Base-by-base conservation (phyloP, 371 early-diverging fungal species). In the Actinomortierella ambigua region DNA sequence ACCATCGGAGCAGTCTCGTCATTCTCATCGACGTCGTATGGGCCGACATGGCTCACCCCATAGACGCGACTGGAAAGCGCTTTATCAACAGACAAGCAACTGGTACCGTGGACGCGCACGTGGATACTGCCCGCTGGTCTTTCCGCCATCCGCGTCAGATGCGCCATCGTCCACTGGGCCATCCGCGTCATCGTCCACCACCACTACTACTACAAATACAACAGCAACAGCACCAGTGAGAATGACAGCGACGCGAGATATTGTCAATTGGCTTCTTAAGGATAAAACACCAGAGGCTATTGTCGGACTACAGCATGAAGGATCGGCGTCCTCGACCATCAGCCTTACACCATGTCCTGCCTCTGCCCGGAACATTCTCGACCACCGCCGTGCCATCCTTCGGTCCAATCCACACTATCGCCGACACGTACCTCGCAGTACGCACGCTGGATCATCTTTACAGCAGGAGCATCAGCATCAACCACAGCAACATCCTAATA, bases 381-480 rank as follows among this genome's bases (percentile, higher is more conserved):
- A 34, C 8, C 44, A 61, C 1, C 59, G 67, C 18, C 77, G 76
- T 26, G 61, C 58, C 13, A 53, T 85, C 26, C 59, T 83, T 14
- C 79, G 82, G 9, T 86, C 83, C 1, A 86, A 86, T 61, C 86
- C 86, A 49, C 78, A 77, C 18, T 86, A 86, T 59, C 77, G 78
- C n/a, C 43, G 48, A 8, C 47, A 48, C 3, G 42, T 43, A 42
- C 23, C 63, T 57, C 18, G 53, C 54, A 3, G 39, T 44, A 8
- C 55, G 58, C 9, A 53, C n/a, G 13, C 76, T 69, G 8, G 59
- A 60, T 39, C 50, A 23, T 81, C 1, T 52, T 76, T 24, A 24
- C 50, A 49, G 5, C 17, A 20, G n/a, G 11, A 34, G 34, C 34
- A n/a, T n/a, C n/a, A 34, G 34, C 34, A 34, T 6, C 34, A 34